Percentiles rank a stretch among this genome's conserved stretches.
Conservation (phyloP, 805 yeast species). For the Yarrowia sp. region DNA sequence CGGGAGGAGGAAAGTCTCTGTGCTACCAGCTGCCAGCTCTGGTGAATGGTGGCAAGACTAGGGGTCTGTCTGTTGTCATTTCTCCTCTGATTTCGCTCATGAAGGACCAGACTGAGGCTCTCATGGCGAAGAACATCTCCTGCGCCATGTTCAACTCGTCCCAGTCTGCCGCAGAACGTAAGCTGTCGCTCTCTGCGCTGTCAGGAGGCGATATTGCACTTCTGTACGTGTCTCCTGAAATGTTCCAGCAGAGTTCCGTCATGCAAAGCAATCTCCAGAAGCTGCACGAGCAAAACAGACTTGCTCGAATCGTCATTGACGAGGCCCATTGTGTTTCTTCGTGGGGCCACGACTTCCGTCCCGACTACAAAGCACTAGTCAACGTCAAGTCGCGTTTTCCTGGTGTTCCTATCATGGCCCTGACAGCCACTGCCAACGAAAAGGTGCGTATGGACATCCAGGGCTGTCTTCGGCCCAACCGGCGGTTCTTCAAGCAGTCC, state of each 20-base stretch:
- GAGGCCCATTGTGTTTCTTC: slow-evolving; percentile 98
- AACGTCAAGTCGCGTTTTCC: slow-evolving; percentile 73
- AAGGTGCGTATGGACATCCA: slow-evolving; percentile 83
- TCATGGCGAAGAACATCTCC: slow-evolving; percentile 60
- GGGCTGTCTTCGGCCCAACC: slow-evolving; percentile 63
- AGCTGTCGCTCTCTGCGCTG: slow-evolving; percentile 59
- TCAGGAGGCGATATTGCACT: slow-evolving; percentile 66
- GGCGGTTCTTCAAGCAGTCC: slow-evolving; percentile 74
- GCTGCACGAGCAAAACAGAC: slow-evolving; percentile 52
- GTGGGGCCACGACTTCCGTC: slow-evolving; percentile 99
- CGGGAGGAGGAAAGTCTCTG: slow-evolving; percentile 96
- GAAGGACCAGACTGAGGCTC: slow-evolving; percentile 94
- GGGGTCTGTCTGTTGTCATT: slow-evolving; percentile 85
- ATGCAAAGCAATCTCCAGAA: slow-evolving; percentile 61
- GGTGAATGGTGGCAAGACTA: slow-evolving; percentile 66
- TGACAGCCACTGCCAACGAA: slow-evolving; percentile 95
- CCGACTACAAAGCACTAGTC: slow-evolving; percentile 83
- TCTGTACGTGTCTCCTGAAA: slow-evolving; percentile 90
- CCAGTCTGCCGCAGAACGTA: slow-evolving; percentile 61
- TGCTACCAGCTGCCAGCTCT: slow-evolving; percentile 96
- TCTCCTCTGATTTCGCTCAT: slow-evolving; percentile 93
- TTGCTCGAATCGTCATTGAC: slow-evolving; percentile 90
- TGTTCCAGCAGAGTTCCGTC: slow-evolving; percentile 73
- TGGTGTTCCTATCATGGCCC: slow-evolving; percentile 85
- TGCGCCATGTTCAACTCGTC: slow-evolving; percentile 90